Conservation (phyloP, 352 stramenopile genomes). For the Pythium sp. region DNA sequence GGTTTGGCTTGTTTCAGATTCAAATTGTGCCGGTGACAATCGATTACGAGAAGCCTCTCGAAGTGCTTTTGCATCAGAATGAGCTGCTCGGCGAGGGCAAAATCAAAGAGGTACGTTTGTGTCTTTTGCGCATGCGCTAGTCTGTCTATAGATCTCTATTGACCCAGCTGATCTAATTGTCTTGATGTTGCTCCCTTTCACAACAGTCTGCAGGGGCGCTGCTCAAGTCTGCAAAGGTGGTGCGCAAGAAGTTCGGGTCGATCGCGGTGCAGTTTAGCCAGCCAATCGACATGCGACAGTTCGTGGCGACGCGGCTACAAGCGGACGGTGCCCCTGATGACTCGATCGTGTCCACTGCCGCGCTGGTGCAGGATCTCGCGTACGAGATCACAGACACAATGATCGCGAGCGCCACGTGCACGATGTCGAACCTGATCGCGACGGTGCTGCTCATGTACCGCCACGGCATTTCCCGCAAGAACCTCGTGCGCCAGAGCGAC, state of each 20-base stretch:
- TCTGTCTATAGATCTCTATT: neutral
- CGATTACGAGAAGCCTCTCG: constrained; percentile 84
- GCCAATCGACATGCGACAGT: constrained; percentile 65
- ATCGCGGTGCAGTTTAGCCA: constrained; percentile 76
- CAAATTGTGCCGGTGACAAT: constrained; percentile 84
- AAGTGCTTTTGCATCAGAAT: constrained; percentile 80
- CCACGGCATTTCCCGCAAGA: constrained; percentile 66
- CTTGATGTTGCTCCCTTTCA: neutral
- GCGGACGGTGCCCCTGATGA: constrained; percentile 20
- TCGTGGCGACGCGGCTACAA: constrained; percentile 30
- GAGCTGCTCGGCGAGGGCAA: constrained; percentile 79
- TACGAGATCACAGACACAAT: constrained; percentile 78
- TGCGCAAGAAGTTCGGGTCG: constrained; percentile 80
- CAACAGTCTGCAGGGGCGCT: constrained; percentile 57
- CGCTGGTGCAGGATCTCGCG: constrained; percentile 59
- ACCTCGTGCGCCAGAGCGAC: constrained; percentile 71
- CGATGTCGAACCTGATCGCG: constrained; percentile 71
- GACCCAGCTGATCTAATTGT: neutral
- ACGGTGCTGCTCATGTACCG: constrained; percentile 77
- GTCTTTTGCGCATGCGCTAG: neutral
- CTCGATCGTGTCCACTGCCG: constrained; percentile 28
- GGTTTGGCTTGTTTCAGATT: constrained; percentile 30
- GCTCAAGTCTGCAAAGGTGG: constrained; percentile 62
- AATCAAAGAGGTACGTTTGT: constrained; percentile 55
- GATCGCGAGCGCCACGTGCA: constrained; percentile 63